Evolutionary conservation across 495 filamentous ascomycete genomes (phyloP).

Genomic region (Penicillium crystallinum): DNA sequence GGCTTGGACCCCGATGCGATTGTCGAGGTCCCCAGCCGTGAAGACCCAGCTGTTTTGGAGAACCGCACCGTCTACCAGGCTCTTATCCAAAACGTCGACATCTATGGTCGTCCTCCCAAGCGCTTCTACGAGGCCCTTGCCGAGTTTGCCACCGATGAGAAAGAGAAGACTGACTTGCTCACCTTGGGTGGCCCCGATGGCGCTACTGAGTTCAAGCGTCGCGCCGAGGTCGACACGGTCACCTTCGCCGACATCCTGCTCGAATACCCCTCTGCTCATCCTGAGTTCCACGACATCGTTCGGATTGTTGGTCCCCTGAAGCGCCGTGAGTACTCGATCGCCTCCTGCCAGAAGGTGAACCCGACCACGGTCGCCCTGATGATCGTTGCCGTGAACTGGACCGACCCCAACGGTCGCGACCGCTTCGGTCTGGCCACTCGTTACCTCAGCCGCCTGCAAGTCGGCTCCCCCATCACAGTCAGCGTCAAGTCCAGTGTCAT

Average conservation of each 20-base stretch:
- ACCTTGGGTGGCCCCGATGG: conserved; percentile 78
- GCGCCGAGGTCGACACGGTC: conserved; percentile 86
- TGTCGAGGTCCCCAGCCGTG: conserved; percentile 85
- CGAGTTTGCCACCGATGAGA: conserved; percentile 76
- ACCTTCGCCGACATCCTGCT: conserved; percentile 89
- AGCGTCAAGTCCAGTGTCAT: conserved; percentile 96
- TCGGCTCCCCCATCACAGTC: conserved; percentile 75
- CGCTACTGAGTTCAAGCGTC: conserved; percentile 88
- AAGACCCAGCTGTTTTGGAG: conserved; percentile 70
- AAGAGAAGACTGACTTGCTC: conserved; percentile 74
- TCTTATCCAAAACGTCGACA: conserved; percentile 89
- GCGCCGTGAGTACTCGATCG: conserved; percentile 95
- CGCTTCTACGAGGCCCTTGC: conserved; percentile 91
- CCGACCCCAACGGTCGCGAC: conserved; percentile 78
- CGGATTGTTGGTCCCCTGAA: conserved; percentile 88
- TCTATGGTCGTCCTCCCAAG: conserved; percentile 95
- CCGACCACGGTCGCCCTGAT: conserved; percentile 85
- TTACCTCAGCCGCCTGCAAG: conserved; percentile 69
- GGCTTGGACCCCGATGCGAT: conserved; percentile 75
- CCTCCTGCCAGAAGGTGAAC: conserved; percentile 87
- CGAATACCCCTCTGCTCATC: conserved; percentile 84
- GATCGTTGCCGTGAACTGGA: conserved; percentile 97
- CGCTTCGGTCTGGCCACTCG: conserved; percentile 90
- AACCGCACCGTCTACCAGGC: conserved; percentile 92
- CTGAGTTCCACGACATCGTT: conserved; percentile 83